Evolutionary conservation across 2,329 filamentous ascomycete genomes (phyloP), one percentile per base, ranked within the genome.

Genomic region (Akanthomyces lecanii): DNA sequence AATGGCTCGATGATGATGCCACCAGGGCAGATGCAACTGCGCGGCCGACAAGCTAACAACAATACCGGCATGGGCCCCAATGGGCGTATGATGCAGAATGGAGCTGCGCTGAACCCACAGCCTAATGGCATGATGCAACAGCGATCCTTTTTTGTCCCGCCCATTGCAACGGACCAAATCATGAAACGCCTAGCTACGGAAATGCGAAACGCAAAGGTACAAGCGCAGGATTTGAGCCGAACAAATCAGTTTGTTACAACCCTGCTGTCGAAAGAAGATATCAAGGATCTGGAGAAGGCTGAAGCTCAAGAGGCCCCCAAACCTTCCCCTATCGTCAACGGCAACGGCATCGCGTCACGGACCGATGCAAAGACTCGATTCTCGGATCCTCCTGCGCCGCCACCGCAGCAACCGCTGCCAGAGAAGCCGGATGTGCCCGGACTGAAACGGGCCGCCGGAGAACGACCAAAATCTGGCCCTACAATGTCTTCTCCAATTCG

Each of bases 121-220:
- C 68, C 77, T 11, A 89, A 85, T 67, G 82, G 77, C 16, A 80
- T 92, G 71, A 82, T 85, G 62, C 89, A 92, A 67, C 90, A 91
- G 68, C 84, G 92, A 59, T 91, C 92, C 44, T 92, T 92, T 69
- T 96, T 92, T 87, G 81, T 96, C 62, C 91, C 91, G 7, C 92
- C 93, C 0, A 88, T 97, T 66, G 96, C 92, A 7, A 95, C 96
- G 50, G 95, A 99, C 73, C 91, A 96, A 69, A 93, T 99, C 63
- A 89, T 97, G 45, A 97, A 97, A 73, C 71, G 73, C 48, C 71
- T 77, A 65, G 67, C 74, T 57, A 85, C 86, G 70, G 95, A 99
- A 77, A 91, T 98, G 84, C 91, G 93, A 72, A 88, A 88, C 69
- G 94, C 95, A 47, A 89, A 90, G 69, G 85, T 96, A 66, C 94